Evolutionary conservation across 208 protist genomes (phyloP).

Genomic region (Trypanosoma cruzi): DNA sequence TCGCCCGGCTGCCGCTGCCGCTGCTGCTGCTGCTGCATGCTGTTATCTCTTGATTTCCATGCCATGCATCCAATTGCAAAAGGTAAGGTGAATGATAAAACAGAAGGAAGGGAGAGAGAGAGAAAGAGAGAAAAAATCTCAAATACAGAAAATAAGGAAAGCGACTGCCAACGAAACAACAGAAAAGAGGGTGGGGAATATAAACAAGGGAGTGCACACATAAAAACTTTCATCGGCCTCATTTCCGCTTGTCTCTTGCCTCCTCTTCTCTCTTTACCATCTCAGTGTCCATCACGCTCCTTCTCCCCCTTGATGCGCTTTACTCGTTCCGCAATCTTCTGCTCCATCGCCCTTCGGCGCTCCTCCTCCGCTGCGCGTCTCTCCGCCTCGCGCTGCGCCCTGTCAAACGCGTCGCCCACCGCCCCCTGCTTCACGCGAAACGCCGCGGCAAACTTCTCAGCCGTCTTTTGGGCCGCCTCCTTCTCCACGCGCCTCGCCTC

Average conservation of each 20-base stretch:
- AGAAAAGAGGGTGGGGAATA: not conserved
- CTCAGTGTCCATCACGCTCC: not conserved
- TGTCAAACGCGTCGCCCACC: constrained; percentile 56
- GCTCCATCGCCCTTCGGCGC: constrained; percentile 46
- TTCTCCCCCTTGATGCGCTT: constrained; percentile 64
- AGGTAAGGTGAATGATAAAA: not conserved
- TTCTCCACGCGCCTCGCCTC: constrained; percentile 32
- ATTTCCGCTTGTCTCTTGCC: too few relatives aligned
- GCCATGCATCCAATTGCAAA: too few relatives aligned
- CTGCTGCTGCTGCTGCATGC: not conserved
- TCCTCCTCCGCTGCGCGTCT: constrained; percentile 42
- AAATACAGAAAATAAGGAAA: not conserved
- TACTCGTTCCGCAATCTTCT: constrained; percentile 67
- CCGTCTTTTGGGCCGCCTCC: constrained; percentile 55
- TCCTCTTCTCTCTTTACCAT: not conserved
- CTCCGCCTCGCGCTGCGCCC: constrained; percentile 53
- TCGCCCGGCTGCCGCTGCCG: not conserved
- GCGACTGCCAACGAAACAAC: too few relatives aligned
- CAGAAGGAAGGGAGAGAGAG: not conserved
- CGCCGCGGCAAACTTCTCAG: constrained; percentile 72
- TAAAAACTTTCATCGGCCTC: not conserved
- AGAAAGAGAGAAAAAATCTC: not conserved
- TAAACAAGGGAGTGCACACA: not conserved
- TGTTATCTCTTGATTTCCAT: not conserved
- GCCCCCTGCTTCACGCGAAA: constrained; percentile 51